Evolutionary conservation across 2,329 filamentous ascomycete genomes (phyloP), one percentile per base, ranked within the genome.

Genomic region (Albifimbria verrucaria): DNA sequence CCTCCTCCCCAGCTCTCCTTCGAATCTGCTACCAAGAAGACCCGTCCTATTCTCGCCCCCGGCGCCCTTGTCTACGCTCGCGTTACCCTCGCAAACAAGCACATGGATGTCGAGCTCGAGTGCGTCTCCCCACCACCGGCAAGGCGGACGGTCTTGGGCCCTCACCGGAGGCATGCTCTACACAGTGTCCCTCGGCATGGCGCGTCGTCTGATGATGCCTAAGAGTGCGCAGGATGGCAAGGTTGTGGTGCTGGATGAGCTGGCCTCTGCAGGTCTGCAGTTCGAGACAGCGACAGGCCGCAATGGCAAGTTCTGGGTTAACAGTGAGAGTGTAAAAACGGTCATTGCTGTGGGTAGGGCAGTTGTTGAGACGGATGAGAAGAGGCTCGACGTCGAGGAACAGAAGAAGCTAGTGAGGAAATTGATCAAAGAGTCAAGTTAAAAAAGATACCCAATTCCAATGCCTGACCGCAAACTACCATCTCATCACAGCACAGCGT

Each of bases 221-320:
- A 82, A 81, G 62, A 79, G 80, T 42, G 77, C 76, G 15, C 79
- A 83, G 49, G 78, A 82, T 50, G 88, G 86, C 17, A 82, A 82
- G 21, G 71, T 96, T 7, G 81, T 85, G 3, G 80, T 97, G 23
- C 71, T 97, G 52, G 90, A 96, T 57, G 89, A 91, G 65, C 74
- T 97, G 15, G 92, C 87, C 3, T 70, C 67, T 3, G 86, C 86
- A 53, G 93, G 90, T 51, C 72, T 96, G 15, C 86, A 89, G 20
- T 99, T 97, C 68, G 94, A 99, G 77, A 89, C 95, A 55, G 93
- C 93, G 1, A 89, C 96, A 9, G 94, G 94, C 18, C 84, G 91
- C 65, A 99, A 99, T 70, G 94, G 94, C 41, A 87, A 85, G 68
- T 82, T 97, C 21, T 97, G 94, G 92, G 89, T 97, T 15, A 87